Conservation (phyloP, 2,329 filamentous ascomycete genomes). For the Harringtonia lauricola region DNA sequence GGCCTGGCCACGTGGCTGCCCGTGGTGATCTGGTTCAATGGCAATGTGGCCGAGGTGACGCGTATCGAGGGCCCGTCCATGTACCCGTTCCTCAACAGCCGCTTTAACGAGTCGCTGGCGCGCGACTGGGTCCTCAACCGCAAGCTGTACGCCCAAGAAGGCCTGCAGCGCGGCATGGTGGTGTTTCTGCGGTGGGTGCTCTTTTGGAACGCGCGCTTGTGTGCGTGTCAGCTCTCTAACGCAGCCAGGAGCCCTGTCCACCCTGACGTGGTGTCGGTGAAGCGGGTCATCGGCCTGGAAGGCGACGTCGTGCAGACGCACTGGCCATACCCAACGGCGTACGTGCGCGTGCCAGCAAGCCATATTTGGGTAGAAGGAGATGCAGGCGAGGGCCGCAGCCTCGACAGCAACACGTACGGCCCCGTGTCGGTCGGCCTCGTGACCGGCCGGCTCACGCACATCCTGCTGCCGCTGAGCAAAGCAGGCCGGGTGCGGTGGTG, state of each 20-base stretch:
- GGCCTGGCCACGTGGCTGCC: conserved; percentile 51
- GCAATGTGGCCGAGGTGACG: conserved; percentile 46
- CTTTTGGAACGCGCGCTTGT: neutral
- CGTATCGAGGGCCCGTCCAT: conserved; percentile 56
- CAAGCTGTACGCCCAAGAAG: conserved; percentile 46
- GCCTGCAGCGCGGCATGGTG: conserved; percentile 60
- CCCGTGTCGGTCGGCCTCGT: conserved; percentile 68
- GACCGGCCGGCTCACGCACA: conserved; percentile 60
- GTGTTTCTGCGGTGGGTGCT: conserved; percentile 53
- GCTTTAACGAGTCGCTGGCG: conserved; percentile 43
- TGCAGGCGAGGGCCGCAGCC: conserved; percentile 54
- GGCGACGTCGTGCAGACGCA: conserved; percentile 66
- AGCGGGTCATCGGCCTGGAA: conserved; percentile 70
- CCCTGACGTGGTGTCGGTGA: conserved; percentile 61
- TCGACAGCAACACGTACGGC: conserved; percentile 86
- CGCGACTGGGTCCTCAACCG: conserved; percentile 47
- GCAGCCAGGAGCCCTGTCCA: conserved; percentile 53
- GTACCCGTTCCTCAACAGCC: conserved; percentile 65
- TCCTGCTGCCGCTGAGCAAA: conserved; percentile 58
- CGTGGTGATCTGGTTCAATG: conserved; percentile 48
- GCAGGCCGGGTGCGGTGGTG: conserved; percentile 47
- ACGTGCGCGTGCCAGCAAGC: conserved; percentile 60
- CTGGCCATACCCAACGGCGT: conserved; percentile 43
- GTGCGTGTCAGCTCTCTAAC: neutral
- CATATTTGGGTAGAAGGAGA: conserved; percentile 97